phyloP scores from a whole-genome alignment of 2,329 filamentous ascomycete species.

The Talaromyces sp. region DNA sequence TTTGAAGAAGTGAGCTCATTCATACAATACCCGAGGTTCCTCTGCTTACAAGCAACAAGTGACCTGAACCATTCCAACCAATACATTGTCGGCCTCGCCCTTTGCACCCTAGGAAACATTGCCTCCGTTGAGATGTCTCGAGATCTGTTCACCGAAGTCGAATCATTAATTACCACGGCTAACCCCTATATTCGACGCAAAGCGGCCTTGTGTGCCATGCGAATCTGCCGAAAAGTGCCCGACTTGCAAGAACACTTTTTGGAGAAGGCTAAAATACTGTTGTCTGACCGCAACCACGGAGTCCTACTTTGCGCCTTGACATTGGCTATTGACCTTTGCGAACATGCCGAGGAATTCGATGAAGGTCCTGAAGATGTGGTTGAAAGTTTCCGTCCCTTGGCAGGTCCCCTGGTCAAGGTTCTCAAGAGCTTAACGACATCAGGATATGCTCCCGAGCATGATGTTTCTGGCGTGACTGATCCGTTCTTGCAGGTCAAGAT shows the following conservation, averaged over 20 bases:
- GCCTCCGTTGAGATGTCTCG: conserved; percentile 97
- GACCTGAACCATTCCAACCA: conserved; percentile 97
- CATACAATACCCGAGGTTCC: not conserved
- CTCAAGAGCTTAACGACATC: conserved; percentile 91
- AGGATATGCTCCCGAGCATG: conserved; percentile 95
- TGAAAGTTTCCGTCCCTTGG: conserved; percentile 84
- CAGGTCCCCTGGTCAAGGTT: conserved; percentile 82
- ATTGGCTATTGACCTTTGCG: conserved; percentile 85
- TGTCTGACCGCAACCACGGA: conserved; percentile 93
- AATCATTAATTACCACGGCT: conserved; percentile 82
- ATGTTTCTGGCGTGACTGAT: conserved; percentile 96
- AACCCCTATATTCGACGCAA: conserved; percentile 99
- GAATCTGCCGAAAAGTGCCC: conserved; percentile 96
- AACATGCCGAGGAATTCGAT: conserved; percentile 82
- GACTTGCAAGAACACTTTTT: conserved; percentile 96
- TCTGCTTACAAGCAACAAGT: conserved; percentile 55
- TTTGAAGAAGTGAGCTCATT: conserved; percentile 76
- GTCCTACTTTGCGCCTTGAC: conserved; percentile 91
- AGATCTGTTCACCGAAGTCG: conserved; percentile 94
- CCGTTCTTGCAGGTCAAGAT: conserved; percentile 98
- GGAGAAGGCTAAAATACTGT: conserved; percentile 83
- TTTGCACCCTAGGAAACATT: conserved; percentile 96
- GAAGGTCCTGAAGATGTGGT: conserved; percentile 86
- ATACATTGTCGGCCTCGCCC: conserved; percentile 93
- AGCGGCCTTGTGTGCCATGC: conserved; percentile 97